Evolutionary conservation across 1,284 basidiomycete genomes (phyloP), one percentile per base, ranked within the genome.

Genomic region (Sanghuangporus weigelae): DNA sequence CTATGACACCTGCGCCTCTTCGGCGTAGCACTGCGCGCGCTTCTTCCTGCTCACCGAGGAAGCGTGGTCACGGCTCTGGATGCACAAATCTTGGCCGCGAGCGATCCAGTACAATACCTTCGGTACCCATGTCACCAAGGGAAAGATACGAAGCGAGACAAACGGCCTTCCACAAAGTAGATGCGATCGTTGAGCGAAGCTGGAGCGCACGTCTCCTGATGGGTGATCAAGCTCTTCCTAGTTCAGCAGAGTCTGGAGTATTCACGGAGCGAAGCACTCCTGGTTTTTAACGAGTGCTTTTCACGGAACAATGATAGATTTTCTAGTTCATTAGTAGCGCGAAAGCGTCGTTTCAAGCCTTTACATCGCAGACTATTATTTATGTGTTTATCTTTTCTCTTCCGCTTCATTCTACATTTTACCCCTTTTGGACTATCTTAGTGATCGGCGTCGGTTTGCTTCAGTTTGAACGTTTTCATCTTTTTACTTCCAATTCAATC

Each of bases 131-230:
- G 31, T 59, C 60, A 14, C 60, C 60, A 2, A 65, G 62, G 46
- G 60, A 65, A 31, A 46, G 60, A 23, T 59, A 54, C 40, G 64
- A 65, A 31, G 56, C 60, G 46, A 55, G 56, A 21, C 42, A 36
- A 16, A 31, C 60, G 23, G 64, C 64, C 4, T 51, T 65, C 16
- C 50, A 65, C 31, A 62, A 54, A 44, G 64, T 65, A 14, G 60
- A 62, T 8, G 60, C 48, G 19, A 65, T 65, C 11, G 64, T 65
- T 6, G 48, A 26, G 53, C 53, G 42, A 31, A 53, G 59, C 10
- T 64, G 59, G 59, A 53, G 60, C 38, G 39, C 53, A 23, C 59
- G 63, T 26, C 36, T 60, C 40, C 19, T 61, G 7, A 23, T 21
- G 26, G 57, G 63, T 12, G 49, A 55, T 19, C 55, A 35, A n/a